These are phyloP conservation scores for Lolium rigidum DNA, from an alignment of 176 grass and related monocot genomes.

Conservation along the genomic window DNA sequence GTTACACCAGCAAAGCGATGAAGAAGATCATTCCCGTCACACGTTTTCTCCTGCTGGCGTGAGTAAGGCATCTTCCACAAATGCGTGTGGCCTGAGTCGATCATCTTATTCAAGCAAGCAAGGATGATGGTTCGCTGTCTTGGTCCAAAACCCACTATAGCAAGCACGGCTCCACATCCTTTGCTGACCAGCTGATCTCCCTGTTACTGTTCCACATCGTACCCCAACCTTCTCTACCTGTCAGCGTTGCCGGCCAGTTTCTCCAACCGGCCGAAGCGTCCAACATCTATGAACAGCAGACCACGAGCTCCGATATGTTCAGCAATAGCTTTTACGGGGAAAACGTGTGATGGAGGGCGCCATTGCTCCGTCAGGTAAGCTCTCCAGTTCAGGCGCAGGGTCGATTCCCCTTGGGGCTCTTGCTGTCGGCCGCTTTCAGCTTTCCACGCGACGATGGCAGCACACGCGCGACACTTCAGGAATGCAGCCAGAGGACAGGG, in stretches of 20 bases:
- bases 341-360: not conserved
- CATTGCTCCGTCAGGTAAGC: conserved; percentile 11
- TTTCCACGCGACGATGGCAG: not conserved
- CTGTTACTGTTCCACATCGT: not conserved
- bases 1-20: not conserved
- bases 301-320: not conserved
- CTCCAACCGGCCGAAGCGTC: not conserved
- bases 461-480: not conserved
- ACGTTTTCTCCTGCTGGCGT: too few species aligned
- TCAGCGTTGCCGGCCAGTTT: not conserved
- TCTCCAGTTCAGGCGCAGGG: not conserved
- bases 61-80: not conserved
- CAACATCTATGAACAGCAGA: not conserved
- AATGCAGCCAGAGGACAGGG: not conserved
- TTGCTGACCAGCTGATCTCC: not conserved
- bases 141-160: not conserved
- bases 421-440: conserved; percentile 13
- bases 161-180: not conserved
- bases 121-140: not conserved
- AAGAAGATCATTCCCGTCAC: too few species aligned
- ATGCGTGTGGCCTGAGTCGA: not conserved
- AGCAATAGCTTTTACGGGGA: not conserved
- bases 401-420: not conserved
- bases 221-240: not conserved
- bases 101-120: not conserved